phyloP scores from a whole-genome alignment of 148 eudicot genomes.

The Nepenthes gracilis region DNA sequence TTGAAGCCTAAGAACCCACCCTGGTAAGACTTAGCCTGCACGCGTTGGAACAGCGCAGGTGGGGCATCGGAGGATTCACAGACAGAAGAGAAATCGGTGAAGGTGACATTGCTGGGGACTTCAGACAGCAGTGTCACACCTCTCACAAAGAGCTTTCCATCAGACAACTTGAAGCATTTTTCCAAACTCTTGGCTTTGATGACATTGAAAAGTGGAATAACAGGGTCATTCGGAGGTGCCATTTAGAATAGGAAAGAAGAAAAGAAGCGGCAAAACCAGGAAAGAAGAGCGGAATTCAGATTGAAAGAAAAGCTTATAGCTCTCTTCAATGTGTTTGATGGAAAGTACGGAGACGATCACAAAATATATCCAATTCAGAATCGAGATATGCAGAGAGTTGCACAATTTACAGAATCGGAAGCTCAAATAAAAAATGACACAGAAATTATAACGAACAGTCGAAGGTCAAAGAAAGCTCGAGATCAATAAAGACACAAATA shows the following conservation, averaged over 20 bases:
- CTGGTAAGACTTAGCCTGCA: constrained; percentile 21
- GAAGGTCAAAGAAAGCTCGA: too few relatives aligned
- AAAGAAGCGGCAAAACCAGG: neutral
- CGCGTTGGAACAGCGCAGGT: constrained; percentile 27
- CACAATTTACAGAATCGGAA: too few relatives aligned
- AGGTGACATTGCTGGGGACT: constrained; percentile 43
- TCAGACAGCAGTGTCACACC: constrained; percentile 35
- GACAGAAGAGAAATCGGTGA: constrained; percentile 31
- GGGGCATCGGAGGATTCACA: constrained; percentile 41
- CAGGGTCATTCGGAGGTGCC: constrained; percentile 49
- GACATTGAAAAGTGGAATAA: constrained; percentile 6
- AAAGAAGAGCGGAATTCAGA: too few relatives aligned
- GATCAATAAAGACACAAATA: too few relatives aligned
- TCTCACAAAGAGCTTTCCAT: constrained; percentile 35
- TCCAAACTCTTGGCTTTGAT: constrained; percentile 13
- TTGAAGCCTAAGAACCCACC: constrained; percentile 60
- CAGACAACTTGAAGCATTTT: constrained; percentile 20
- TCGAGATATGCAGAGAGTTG: too few relatives aligned
- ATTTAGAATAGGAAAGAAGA: constrained; percentile 14
- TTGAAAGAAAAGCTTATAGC: too few relatives aligned
- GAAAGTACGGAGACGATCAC: too few relatives aligned
- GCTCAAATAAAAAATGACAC: too few relatives aligned
- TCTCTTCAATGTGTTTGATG: too few relatives aligned
- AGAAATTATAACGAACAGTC: too few relatives aligned
- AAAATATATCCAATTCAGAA: too few relatives aligned